These are phyloP conservation scores for Circinella umbellata DNA, from an alignment of 371 early-diverging fungal genomes.

Conservation along the genomic window DNA sequence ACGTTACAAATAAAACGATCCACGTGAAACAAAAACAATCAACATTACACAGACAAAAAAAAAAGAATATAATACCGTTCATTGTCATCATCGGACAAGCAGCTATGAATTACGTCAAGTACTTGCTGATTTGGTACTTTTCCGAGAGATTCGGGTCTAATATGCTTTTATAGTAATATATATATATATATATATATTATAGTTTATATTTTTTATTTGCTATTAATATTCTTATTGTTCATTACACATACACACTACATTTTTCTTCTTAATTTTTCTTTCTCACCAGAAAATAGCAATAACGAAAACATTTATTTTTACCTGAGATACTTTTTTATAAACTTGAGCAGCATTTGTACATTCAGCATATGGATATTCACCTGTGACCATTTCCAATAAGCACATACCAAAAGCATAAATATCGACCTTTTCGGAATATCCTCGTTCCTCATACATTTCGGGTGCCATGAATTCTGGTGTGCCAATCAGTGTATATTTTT, in stretches of 20 bases:
- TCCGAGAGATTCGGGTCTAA: constrained; percentile 80
- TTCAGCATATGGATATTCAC: constrained; percentile 89
- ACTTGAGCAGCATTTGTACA: constrained; percentile 89
- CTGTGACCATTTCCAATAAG: constrained; percentile 87
- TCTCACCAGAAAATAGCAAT: too few relatives aligned
- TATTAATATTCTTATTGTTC: too few relatives aligned
- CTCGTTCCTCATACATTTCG: constrained; percentile 88
- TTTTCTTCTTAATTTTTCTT: too few relatives aligned
- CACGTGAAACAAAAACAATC: too few relatives aligned
- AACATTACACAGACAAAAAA: too few relatives aligned
- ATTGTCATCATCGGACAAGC: constrained; percentile 69
- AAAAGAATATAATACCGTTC: constrained; percentile 56
- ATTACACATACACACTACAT: too few relatives aligned
- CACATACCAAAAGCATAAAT: constrained; percentile 97
- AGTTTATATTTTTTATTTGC: too few relatives aligned
- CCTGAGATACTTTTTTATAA: constrained; percentile 81
- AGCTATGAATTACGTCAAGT: constrained; percentile 75
- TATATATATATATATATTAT: background rate
- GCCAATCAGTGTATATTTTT: constrained; percentile 69
- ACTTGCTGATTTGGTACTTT: constrained; percentile 77
- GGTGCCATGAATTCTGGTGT: too few relatives aligned
- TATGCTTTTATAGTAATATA: constrained; percentile 52
- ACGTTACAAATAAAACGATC: too few relatives aligned
- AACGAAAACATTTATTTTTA: constrained; percentile 26
- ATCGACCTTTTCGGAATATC: constrained; percentile 90